Base-by-base conservation (phyloP, 371 early-diverging fungal genomes). In the Cladochytrium tenue region DNA sequence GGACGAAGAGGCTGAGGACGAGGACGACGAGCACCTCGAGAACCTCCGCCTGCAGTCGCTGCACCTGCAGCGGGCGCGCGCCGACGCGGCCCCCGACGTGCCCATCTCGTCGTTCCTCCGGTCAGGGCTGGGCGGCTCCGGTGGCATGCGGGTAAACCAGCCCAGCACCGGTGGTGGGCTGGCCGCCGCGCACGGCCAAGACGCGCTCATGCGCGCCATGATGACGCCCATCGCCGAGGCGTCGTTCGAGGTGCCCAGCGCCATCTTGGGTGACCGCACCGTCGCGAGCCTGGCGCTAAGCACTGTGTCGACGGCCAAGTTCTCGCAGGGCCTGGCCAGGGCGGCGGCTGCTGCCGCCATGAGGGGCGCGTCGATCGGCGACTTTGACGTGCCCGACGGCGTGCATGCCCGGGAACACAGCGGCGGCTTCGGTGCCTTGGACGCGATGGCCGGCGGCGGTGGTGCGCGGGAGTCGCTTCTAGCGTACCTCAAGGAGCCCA, bases 211-310 rank as follows among this genome's bases (percentile, higher is more conserved):
- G 36, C 17, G 25, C 27, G 76, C 53, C 20, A 20, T 58, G 55
- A 76, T 79, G 76, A 79, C 79, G 10, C 79, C 79, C 31, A 76
- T 79, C 60, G 63, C 73, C 17, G 79, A 79, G 57, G 66, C 43
- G 15, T 66, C 63, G 3, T 66, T 55, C 58, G 75, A 75, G 32
- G 30, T 25, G n/a, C 59, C 58, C 27, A 51, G 68, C 34, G 67
- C 72, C n/a, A 43, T 43, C 13, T 43, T 43, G 7, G 43, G 43
- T 7, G 43, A 43, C 20, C 43, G 20, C 43, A 43, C 43, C 20
- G 43, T 7, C 20, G 43, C 43, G 43, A 43, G 43, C 43, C 7
- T 43, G 43, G 43, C 43, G 43, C 20, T 43, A 10, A 58, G 15
- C 26, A 58, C 35, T 15, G 30, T 27, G 27, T 15, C 58, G 20